Evolutionary conservation across 495 filamentous ascomycete species (phyloP), one percentile per base, ranked within the genome.

Genomic region (Lineolata rhizophorae): DNA sequence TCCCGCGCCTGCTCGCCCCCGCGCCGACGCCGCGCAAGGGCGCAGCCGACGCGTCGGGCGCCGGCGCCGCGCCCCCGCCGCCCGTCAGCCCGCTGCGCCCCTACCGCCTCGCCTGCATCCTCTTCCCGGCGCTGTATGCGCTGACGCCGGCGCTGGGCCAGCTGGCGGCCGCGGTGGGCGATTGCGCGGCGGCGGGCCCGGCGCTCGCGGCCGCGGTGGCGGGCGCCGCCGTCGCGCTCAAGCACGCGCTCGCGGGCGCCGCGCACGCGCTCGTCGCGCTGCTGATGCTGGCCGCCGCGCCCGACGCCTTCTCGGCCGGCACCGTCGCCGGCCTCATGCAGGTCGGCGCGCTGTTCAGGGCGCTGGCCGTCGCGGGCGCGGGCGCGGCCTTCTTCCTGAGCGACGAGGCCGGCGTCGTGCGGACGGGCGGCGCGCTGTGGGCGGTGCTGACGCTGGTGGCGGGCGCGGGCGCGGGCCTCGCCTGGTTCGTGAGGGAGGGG

Each of bases 241-340:
- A 60, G 30, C 52, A 54, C 4, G 40, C 48, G 4, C 45, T 60
- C 15, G 45, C 53, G 9, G 48, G 46, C 5, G 42, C 43, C 14
- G 49, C 56, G 2, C 44, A 54, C 9, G 52, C 53, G 11, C 47
- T 60, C 10, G 53, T 57, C 10, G 42, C 44, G 5, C 45, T 57
- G 12, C 51, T 60, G 15, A 47, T 60, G 4, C 50, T 56, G 35
- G 56, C 53, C 31, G 51, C 56, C 11, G 52, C 52, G n/a, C 56
- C 56, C 4, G 56, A 60, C 36, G 47, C 56, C 3, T 53, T 45
- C 38, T 54, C 49, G 8, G 48, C 56, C 11, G 56, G 55, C 14
- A 57, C 52, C 12, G 53, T 57, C n/a, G 48, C 57, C 36, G 56
- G 56, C n/a, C 43, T 57, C 32, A 49, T 59, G 47, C 53, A 57